Percentiles rank a stretch among this genome's conserved stretches.
phyloP scores from a whole-genome alignment of 768 basidiomycete genomes.

The Baorangia bicolor region DNA sequence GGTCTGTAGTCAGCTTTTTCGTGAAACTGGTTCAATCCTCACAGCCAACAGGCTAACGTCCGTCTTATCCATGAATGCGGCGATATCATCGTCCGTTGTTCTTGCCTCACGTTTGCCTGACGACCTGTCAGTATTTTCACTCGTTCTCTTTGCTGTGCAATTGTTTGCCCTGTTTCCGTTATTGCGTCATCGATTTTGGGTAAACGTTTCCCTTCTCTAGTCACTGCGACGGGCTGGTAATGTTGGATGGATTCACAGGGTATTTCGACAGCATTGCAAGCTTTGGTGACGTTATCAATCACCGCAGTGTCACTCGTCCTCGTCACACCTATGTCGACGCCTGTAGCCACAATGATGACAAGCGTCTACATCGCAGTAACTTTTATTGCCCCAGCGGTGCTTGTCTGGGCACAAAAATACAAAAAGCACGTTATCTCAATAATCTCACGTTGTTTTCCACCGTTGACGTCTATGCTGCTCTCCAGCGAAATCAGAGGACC shows the following conservation, averaged over 20 bases:
- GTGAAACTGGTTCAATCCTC: conserved; percentile 20
- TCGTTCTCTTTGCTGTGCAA: conserved; percentile 82
- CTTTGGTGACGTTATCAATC: conserved; percentile 52
- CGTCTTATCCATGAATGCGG: conserved; percentile 87
- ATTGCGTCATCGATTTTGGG: conserved; percentile 71
- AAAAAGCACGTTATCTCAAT: conserved; percentile 64
- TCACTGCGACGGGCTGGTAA: conserved; percentile 8
- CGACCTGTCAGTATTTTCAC: conserved; percentile 84
- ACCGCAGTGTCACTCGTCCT: conserved; percentile 50
- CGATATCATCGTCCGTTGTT: conserved; percentile 89
- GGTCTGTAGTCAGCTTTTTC: conserved; percentile 41
- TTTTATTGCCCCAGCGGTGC: conserved; percentile 68
- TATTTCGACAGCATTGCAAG: conserved; percentile 46
- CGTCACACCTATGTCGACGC: conserved; percentile 52
- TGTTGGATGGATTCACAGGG: conserved; percentile 38
- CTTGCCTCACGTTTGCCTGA: conserved; percentile 85
- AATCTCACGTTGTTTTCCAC: conserved; percentile 10
- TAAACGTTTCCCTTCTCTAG: conserved; percentile 30
- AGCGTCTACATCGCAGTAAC: conserved; percentile 55
- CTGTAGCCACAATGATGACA: conserved; percentile 52
- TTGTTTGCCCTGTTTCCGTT: conserved; percentile 83
- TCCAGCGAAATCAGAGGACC: conserved; percentile 85
- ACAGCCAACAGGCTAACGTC: conserved; percentile 63
- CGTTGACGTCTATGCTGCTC: conserved; percentile 12
- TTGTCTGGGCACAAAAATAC: conserved; percentile 84